Evolutionary conservation across 768 basidiomycete species (phyloP), one percentile per base, ranked within the genome.

Genomic region (Mycena chlorophos): DNA sequence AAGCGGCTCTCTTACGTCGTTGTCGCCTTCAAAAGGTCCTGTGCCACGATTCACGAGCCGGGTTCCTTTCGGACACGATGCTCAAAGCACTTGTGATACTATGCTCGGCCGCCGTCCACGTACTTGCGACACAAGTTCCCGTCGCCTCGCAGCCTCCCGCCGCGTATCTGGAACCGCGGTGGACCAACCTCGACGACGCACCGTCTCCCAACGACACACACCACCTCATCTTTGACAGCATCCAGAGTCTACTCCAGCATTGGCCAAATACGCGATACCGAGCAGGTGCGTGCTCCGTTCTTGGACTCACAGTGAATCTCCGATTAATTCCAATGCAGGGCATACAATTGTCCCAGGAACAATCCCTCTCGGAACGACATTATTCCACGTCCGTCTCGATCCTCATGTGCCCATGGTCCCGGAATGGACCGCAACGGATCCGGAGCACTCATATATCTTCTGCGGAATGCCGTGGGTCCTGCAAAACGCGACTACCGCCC

Each of bases 361-460:
- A 3, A 48, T 68, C 19, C 58, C 63, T 1, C 30, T 57, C 2
- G 66, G 66, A 10, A 67, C 66, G 6, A 56, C 66, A 4, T 63
- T 68, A n/a, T 68, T 67, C 49, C 67, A 68, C 46, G 66, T 64
- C 3, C 56, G 59, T 22, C n/a, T 31, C 2, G 49, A 58, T 49
- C 20, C 48, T 20, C 27, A 38, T 26, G 45, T 56, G 16, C 63
- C 57, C 40, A 55, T 49, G 45, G 40, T 26, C 25, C 58, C 63
- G 4, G 65, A 67, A 12, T 66, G 65, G 65, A 51, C 57, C 2
- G 57, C 63, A 27, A 61, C 62, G 1, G 65, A 68, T 31, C 65
- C 66, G 3, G 65, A 66, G 46, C 65, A 66, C 40, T 49, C 66
- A 14, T 52, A 37, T 25, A 47, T 14, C 6, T 60, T 60, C 30